Evolutionary conservation across 73 alveolate species (phyloP).

Genomic region (Paramecium caudatum): DNA sequence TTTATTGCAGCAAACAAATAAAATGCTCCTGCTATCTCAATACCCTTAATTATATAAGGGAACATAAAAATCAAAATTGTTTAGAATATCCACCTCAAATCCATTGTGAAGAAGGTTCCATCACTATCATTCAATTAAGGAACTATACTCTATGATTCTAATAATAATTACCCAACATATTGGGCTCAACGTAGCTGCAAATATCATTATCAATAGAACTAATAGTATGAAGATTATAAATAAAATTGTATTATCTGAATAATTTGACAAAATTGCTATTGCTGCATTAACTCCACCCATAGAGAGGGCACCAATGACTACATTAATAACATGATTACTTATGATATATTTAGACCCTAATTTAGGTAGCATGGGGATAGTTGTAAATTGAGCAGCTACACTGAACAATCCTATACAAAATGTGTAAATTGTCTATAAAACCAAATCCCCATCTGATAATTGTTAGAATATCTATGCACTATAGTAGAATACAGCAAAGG

Average conservation of each 20-base stretch:
- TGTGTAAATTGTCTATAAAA: background rate
- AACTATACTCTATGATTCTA: background rate
- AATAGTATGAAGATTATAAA: constrained; percentile 18
- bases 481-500: constrained; percentile 63
- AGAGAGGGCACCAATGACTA: constrained; percentile 19
- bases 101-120: constrained; percentile 52
- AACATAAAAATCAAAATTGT: constrained; percentile 32
- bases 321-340: background rate
- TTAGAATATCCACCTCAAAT: constrained; percentile 46
- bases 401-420: constrained; percentile 47
- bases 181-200: constrained; percentile 54
- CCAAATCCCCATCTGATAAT: constrained; percentile 32
- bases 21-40: constrained; percentile 37
- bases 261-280: background rate
- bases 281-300: constrained; percentile 6
- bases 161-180: constrained; percentile 8
- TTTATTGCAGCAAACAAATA: background rate
- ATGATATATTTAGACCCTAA: constrained; percentile 22
- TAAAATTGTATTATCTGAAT: background rate
- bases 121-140: constrained; percentile 63
- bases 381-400: constrained; percentile 4
- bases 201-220: constrained; percentile 23
- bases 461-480: constrained; percentile 59
- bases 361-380: background rate
- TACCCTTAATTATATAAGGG: constrained; percentile 24